These are phyloP conservation scores for Friedmanniomyces simplex DNA, from an alignment of 495 filamentous ascomycete genomes.

Conservation along the genomic window DNA sequence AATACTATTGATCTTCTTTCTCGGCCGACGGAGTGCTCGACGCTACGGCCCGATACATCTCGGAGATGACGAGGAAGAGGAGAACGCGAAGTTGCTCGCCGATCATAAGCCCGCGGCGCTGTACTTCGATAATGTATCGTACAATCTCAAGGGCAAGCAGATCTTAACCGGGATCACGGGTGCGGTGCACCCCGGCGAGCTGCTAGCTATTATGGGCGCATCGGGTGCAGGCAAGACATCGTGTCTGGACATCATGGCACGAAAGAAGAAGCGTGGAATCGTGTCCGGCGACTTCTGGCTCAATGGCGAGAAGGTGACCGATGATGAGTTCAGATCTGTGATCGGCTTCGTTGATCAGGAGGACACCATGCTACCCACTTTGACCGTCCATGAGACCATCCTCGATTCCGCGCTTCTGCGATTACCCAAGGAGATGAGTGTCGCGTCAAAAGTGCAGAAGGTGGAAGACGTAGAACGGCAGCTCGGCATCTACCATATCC, in stretches of 20 bases:
- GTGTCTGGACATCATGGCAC: constrained; percentile 90
- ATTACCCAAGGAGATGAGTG: constrained; percentile 82
- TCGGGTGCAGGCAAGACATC: constrained; percentile 97
- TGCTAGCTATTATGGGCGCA: constrained; percentile 96
- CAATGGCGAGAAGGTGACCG: constrained; percentile 80
- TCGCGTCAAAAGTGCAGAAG: constrained; percentile 71
- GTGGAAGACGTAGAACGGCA: constrained; percentile 91
- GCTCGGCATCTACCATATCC: constrained; percentile 84
- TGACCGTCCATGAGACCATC: constrained; percentile 98
- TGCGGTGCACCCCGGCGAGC: constrained; percentile 75
- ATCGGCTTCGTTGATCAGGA: constrained; percentile 97
- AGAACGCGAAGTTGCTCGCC: constrained; percentile 69
- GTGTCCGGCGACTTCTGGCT: constrained; percentile 80
- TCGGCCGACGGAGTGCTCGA: constrained; percentile 57
- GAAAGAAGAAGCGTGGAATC: constrained; percentile 89
- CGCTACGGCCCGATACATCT: constrained; percentile 65
- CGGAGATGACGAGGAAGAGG: constrained; percentile 71
- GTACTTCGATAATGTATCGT: constrained; percentile 80
- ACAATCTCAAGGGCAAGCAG: constrained; percentile 73
- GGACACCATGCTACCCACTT: constrained; percentile 91
- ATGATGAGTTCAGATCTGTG: constrained; percentile 79
- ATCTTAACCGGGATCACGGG: constrained; percentile 76
- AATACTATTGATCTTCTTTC: constrained; percentile 76
- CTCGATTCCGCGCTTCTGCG: constrained; percentile 84
- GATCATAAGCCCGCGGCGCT: constrained; percentile 86